Percentiles rank a stretch among this genome's conserved stretches.
phyloP scores from a whole-genome alignment of 176 grass and related monocot species.

The Oropetium thomaeum region DNA sequence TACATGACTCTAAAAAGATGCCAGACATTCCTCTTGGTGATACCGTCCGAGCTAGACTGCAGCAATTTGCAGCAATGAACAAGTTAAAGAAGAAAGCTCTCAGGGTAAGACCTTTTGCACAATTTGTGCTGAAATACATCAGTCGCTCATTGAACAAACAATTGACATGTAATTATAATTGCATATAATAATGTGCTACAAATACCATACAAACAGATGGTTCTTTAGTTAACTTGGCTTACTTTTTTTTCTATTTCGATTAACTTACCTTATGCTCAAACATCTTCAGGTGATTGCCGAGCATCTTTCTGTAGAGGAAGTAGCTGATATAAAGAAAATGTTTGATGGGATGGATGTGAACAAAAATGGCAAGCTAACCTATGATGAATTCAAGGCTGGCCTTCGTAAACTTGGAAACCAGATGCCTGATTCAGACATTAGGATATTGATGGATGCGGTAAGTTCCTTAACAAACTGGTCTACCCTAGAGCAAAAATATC shows the following conservation, averaged over 20 bases:
- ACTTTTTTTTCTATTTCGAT: not conserved
- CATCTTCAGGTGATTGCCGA: constrained; percentile 75
- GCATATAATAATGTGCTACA: constrained; percentile 3
- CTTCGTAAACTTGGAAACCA: constrained; percentile 72
- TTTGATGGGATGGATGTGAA: constrained; percentile 72
- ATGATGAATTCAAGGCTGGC: constrained; percentile 77
- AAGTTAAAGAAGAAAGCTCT: constrained; percentile 99
- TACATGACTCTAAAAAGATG: constrained; percentile 77
- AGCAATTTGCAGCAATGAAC: constrained; percentile 98
- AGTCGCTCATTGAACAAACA: constrained; percentile 13
- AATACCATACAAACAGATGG: not conserved
- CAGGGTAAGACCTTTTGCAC: constrained; percentile 52
- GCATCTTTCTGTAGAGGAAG: constrained; percentile 85
- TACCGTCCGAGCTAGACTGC: constrained; percentile 70
- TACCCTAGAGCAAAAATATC: not conserved
- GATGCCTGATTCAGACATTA: constrained; percentile 68
- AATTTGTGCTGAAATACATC: not conserved
- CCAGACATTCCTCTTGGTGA: constrained; percentile 88
- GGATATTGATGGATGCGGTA: constrained; percentile 80
- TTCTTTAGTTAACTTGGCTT: not conserved
- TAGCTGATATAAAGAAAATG: constrained; percentile 79
- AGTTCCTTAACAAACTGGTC: constrained; percentile 29
- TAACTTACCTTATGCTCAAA: constrained; percentile 8
- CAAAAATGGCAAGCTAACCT: constrained; percentile 64
- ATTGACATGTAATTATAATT: not conserved